Conservation (phyloP, 257 asterid genomes). For the Ophiorrhiza pumila region DNA sequence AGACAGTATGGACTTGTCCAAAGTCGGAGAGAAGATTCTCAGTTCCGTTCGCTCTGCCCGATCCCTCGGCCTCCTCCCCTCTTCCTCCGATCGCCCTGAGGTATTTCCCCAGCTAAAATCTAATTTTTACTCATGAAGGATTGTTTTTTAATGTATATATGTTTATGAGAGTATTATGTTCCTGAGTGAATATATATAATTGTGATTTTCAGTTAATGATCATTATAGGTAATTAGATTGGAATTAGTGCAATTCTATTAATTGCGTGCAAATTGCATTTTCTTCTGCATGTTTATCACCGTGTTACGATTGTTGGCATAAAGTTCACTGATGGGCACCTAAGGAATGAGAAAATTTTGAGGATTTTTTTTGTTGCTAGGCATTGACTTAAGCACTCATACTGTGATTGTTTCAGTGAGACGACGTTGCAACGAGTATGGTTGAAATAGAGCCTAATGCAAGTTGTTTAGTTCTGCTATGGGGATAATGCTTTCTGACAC, state of each 20-base stretch:
- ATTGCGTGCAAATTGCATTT: background rate
- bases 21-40: conserved; percentile 94
- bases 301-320: background rate
- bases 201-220: background rate
- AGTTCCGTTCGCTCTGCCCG: conserved; percentile 99
- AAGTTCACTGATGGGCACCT: too few species aligned
- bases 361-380: background rate
- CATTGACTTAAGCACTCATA: background rate
- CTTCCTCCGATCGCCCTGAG: conserved; percentile 80
- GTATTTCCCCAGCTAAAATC: conserved; percentile 22
- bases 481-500: background rate
- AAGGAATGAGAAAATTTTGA: background rate
- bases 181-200: background rate
- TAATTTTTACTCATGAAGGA: background rate
- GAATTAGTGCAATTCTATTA: background rate
- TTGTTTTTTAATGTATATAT: background rate
- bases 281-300: background rate
- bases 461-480: background rate
- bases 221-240: background rate
- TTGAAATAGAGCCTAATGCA: background rate
- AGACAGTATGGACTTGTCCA: conserved; percentile 94
- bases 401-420: background rate
- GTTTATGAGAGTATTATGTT: background rate
- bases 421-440: background rate
- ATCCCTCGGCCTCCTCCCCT: conserved; percentile 84